phyloP scores from a whole-genome alignment of 331 rosid species.

The Phaseolus coccineus region DNA sequence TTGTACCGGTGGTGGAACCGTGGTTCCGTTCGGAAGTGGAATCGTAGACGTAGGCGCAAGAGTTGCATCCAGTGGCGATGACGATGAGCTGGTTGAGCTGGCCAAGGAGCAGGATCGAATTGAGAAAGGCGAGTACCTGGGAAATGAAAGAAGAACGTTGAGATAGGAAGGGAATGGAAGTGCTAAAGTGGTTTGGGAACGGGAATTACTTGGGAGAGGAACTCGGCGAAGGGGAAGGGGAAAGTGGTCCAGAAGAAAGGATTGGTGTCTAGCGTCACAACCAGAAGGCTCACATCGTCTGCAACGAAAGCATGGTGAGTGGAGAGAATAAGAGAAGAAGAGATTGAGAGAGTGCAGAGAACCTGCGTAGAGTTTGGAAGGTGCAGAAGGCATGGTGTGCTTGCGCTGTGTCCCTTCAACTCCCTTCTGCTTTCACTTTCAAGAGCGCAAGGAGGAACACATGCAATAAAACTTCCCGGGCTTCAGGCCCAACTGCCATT shows the following conservation, averaged over 20 bases:
- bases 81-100: slow-evolving; percentile 88
- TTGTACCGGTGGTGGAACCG: slow-evolving; percentile 57
- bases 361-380: slow-evolving; percentile 86
- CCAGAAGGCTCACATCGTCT: slow-evolving; percentile 91
- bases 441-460: not conserved
- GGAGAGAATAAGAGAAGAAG: not conserved
- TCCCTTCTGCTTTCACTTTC: slow-evolving; percentile 17
- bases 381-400: slow-evolving; percentile 67
- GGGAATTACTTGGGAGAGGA: slow-evolving; percentile 74
- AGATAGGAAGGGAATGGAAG: not conserved
- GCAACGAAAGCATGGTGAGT: slow-evolving; percentile 41
- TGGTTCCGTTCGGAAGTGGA: slow-evolving; percentile 56
- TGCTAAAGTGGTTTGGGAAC: not conserved
- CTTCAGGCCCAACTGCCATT: not conserved
- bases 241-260: slow-evolving; percentile 90
- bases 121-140: slow-evolving; percentile 77
- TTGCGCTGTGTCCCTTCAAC: not conserved
- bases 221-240: slow-evolving; percentile 73
- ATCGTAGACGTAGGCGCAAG: slow-evolving; percentile 75
- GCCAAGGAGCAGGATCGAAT: slow-evolving; percentile 74
- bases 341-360: not conserved
- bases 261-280: slow-evolving; percentile 86
- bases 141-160: not conserved
- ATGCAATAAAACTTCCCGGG: not conserved
- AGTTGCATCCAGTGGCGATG: slow-evolving; percentile 87